These are phyloP conservation scores for Testicularia cyperi DNA, from an alignment of 1,284 basidiomycete genomes.

Conservation along the genomic window DNA sequence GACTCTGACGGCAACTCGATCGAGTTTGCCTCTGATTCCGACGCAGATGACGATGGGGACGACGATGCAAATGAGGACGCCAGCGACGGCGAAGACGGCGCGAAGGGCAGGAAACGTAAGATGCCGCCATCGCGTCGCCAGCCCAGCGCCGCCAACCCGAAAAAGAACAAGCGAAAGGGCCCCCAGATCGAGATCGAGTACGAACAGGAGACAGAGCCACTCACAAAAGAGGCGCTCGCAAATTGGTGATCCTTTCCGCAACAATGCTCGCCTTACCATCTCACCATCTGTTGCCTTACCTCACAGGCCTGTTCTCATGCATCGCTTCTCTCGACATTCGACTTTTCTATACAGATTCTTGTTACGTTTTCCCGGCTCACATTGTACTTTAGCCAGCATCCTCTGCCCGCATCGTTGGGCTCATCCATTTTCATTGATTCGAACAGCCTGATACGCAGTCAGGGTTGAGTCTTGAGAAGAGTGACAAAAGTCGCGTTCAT, in stretches of 20 bases:
- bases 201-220: conserved; percentile 82
- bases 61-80: conserved; percentile 14
- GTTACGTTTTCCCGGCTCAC: no score
- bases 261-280: no score
- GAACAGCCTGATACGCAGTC: no score
- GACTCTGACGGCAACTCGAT: conserved; percentile 27
- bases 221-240: conserved; percentile 61
- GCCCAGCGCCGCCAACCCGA: background rate
- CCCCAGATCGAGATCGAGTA: conserved; percentile 85
- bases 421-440: no score
- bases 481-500: no score
- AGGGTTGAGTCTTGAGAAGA: no score
- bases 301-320: no score
- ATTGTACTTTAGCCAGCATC: no score
- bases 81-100: conserved; percentile 1
- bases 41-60: conserved; percentile 24
- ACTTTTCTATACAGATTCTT: no score
- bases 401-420: no score
- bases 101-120: conserved; percentile 10
- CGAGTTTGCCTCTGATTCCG: conserved; percentile 11
- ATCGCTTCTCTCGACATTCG: no score
- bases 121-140: background rate
- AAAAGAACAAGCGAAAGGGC: conserved; percentile 6
- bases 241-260: conserved; percentile 55
- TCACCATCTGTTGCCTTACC: no score